Evolutionary conservation across 441 rosid species (phyloP), one percentile per base, ranked within the genome.

Genomic region (Bruguiera hainesii): DNA sequence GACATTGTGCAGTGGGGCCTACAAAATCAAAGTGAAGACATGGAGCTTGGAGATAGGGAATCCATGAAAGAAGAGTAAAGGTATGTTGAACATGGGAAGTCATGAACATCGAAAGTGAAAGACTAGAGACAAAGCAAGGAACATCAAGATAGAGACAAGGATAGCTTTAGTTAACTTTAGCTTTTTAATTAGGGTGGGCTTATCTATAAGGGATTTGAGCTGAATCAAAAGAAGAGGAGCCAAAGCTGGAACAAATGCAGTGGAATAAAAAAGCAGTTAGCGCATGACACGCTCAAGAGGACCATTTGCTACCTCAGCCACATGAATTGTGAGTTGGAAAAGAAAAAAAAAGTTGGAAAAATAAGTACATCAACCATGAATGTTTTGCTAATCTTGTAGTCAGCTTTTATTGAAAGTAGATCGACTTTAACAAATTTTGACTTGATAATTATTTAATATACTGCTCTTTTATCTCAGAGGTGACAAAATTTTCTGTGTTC

Each of bases 61-160:
- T 63, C 65, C 72, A 62, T 58, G 70, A 63, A 72, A 60, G 73
- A 59, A 71, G 76, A 73, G 60, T 67, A 78, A 75, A 61, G 78
- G 42, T 31, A 28, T 23, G 5, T 60, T 65, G 68, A 68, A 20
- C 10, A 25, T 35, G 70, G 51, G 61, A 70, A 71, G 62, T 30
- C 51, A 62, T 62, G 67, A 70, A 65, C 67, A 56, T 72, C 63
- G 79, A 78, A 80, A 79, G 82, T 68, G 78, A 67, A 75, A 74
- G 78, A 69, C 35, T 72, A 72, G 64, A 68, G 75, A 61, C 80
- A 78, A 81, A 81, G 93, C 87, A 82, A 85, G 78, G 85, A 75
- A 78, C 80, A 61, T 28, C 75, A 48, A 73, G 72, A 75, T 65
- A 64, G 70, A 76, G 85, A 77, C 79, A 65, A 74, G 70, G 46